Conservation (phyloP, 345 rosid genomes). For the Salix purpurea region DNA sequence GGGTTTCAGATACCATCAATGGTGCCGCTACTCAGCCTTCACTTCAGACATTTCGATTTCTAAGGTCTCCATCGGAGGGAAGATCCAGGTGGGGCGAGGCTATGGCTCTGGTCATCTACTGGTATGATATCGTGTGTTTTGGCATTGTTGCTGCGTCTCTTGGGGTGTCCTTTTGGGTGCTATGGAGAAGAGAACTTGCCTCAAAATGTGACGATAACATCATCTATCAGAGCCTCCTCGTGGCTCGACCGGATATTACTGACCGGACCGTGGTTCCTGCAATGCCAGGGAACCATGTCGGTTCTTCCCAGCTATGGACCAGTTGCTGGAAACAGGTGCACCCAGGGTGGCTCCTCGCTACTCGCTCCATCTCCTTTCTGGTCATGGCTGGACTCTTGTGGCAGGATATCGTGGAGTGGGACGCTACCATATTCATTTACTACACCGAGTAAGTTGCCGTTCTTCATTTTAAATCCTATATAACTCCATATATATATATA, state of each 20-base stretch:
- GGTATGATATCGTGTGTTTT: slow-evolving; percentile 79
- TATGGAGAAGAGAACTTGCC: slow-evolving; percentile 49
- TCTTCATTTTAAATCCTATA: background rate
- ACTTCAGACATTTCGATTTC: no score
- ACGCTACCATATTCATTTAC: slow-evolving; percentile 50
- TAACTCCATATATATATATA: no score
- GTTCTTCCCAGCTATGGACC: slow-evolving; percentile 56
- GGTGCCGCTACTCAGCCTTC: no score
- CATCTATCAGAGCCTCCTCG: slow-evolving; percentile 42
- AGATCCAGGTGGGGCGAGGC: background rate
- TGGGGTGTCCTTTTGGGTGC: slow-evolving; percentile 49
- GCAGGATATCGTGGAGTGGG: slow-evolving; percentile 54
- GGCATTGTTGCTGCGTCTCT: slow-evolving; percentile 61
- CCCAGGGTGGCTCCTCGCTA: slow-evolving; percentile 75
- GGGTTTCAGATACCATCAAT: background rate
- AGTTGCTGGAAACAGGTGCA: slow-evolving; percentile 79
- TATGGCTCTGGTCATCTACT: slow-evolving; percentile 55
- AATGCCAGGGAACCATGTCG: slow-evolving; percentile 36
- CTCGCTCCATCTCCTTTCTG: slow-evolving; percentile 59
- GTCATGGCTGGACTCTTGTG: slow-evolving; percentile 52
- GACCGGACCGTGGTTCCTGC: slow-evolving; percentile 15
- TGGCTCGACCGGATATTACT: slow-evolving; percentile 29
- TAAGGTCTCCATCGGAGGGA: background rate
- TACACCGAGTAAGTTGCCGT: slow-evolving; percentile 69
- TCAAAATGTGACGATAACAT: slow-evolving; percentile 24